Conservation (phyloP, 306 rosid genomes). For the Hylodesmum podocarpum region DNA sequence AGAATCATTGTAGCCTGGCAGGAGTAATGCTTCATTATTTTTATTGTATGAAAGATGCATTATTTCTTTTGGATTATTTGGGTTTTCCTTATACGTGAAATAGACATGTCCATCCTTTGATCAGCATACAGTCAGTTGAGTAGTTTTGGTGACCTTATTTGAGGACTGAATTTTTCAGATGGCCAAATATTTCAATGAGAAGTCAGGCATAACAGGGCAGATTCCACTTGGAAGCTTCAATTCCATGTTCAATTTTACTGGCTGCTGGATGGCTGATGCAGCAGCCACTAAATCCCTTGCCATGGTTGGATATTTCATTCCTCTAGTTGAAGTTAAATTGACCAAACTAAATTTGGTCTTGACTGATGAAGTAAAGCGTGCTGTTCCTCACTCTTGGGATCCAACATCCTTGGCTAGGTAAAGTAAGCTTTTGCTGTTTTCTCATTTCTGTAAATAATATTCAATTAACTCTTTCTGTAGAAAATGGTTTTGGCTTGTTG, state of each 20-base stretch:
- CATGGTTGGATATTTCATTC: conserved; percentile 78
- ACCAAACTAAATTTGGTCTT: conserved; percentile 53
- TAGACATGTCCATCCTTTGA: background rate
- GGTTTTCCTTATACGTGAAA: background rate
- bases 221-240: conserved; percentile 93
- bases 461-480: background rate
- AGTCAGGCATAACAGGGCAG: conserved; percentile 53
- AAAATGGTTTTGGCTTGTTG: conserved; percentile 10
- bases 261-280: conserved; percentile 81
- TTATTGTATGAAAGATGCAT: background rate
- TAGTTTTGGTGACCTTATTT: conserved; percentile 23
- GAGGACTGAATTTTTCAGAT: conserved; percentile 61
- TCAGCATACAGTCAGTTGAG: conserved; percentile 14
- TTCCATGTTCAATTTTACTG: conserved; percentile 92
- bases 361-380: conserved; percentile 70
- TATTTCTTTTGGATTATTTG: background rate
- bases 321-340: conserved; percentile 62
- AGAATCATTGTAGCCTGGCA: background rate
- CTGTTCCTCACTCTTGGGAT: conserved; percentile 96
- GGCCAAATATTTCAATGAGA: conserved; percentile 78
- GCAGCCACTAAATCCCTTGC: conserved; percentile 92
- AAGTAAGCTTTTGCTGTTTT: conserved; percentile 15
- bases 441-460: background rate
- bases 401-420: conserved; percentile 92
- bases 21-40: conserved; percentile 4